phyloP scores from a whole-genome alignment of 176 grass and related monocot species.

The Cenchrus purpureus region DNA sequence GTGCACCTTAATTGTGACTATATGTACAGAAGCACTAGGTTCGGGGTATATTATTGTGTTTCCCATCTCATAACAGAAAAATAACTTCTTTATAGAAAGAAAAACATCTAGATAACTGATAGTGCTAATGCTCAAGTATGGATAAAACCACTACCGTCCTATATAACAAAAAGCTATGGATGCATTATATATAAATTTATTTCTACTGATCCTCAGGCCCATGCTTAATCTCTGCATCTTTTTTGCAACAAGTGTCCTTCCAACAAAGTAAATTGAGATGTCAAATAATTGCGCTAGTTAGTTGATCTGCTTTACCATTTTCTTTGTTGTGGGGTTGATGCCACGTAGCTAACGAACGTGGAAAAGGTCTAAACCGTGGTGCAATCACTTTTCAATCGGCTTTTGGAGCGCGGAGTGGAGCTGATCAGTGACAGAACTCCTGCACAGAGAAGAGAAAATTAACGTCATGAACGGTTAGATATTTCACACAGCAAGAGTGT shows the following conservation, averaged over 20 bases:
- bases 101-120: not conserved
- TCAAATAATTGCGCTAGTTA: slow-evolving; percentile 42
- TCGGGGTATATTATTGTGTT: not conserved
- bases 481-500: not conserved
- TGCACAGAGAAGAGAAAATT: not conserved
- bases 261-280: slow-evolving; percentile 36
- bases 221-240: not conserved
- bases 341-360: slow-evolving; percentile 35
- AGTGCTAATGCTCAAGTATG: not conserved
- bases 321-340: slow-evolving; percentile 12
- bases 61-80: not conserved
- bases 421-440: not conserved
- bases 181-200: not conserved
- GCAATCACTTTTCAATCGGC: slow-evolving; percentile 23
- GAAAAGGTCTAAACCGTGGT: slow-evolving; percentile 41
- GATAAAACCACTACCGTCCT: not conserved
- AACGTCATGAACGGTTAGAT: not conserved
- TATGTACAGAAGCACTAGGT: not conserved
- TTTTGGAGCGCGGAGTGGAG: not conserved
- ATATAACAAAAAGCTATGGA: not conserved
- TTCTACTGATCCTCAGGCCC: too few relatives aligned
- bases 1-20: not conserved
- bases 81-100: not conserved
- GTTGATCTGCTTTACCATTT: slow-evolving; percentile 44
- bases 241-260: slow-evolving; percentile 33